Base-by-base conservation (phyloP, 2,329 filamentous ascomycete genomes). In the Fusarium camptoceras region DNA sequence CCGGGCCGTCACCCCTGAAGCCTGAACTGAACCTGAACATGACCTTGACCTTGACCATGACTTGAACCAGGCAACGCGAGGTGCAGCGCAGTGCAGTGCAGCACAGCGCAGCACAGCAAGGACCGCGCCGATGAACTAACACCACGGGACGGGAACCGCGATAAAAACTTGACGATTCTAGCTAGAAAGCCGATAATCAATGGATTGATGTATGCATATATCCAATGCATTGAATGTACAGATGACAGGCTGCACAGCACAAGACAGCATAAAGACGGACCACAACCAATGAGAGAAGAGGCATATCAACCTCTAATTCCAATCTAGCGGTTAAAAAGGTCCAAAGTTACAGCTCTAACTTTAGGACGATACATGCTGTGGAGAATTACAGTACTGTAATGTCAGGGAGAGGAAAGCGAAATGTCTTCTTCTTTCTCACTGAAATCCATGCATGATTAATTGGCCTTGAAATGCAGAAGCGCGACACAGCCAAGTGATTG, bases 381-480 rank as follows among this genome's bases (percentile, higher is more conserved):
- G 55, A 48, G 39, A 41, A 16, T 54, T 64, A 37, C 37, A 47
- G 42, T 27, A 49, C 25, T 55, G 54, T n/a, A 50, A 59, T 48
- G 49, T 34, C 39, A 70, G 66, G 62, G 62, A 67, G 44, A 41
- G 53, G 43, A 44, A 22, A 37, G 28, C 47, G 54, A 55, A 39
- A 56, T 59, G 61, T 58, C 61, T 44, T 71, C 31, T 20, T 14
- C 20, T 51, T 24, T 30, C 27, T 53, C 49, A 20, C 8, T 27
- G 25, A 53, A 27, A 41, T 28, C 74, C 73, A 76, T 74, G 73
- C 73, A 73, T 74, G 65, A 59, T 74, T 73, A 73, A 69, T 70
- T 75, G 71, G 68, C 53, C 58, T 66, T 57, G 64, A 67, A 61
- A 63, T 69, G 55, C 53, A 64, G 58, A 49, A 60, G 18, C 58